A percentile compares a stretch with the other conserved stretches of the same genome.
Evolutionary conservation across 371 early-diverging fungal species (phyloP).

Genomic region (Apophysomyces variabilis): DNA sequence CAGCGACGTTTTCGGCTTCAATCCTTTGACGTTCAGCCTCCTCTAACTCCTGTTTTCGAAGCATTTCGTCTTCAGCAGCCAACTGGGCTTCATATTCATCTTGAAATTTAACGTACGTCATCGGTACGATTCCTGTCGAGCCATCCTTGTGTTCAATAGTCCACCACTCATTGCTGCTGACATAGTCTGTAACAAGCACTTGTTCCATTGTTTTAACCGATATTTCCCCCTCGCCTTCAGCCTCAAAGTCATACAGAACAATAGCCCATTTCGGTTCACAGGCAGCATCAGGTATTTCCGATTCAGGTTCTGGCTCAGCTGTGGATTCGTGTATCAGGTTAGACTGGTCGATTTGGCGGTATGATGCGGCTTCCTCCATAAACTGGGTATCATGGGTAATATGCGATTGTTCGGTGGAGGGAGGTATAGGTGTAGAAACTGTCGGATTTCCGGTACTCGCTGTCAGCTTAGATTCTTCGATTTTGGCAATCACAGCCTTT

Average conservation of each 20-base stretch:
- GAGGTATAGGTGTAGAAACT: conserved; percentile 16
- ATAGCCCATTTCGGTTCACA: conserved; percentile 67
- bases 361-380: background rate
- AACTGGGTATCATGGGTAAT: background rate
- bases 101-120: conserved; percentile 57
- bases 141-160: conserved; percentile 52
- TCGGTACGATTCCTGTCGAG: conserved; percentile 60
- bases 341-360: background rate
- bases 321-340: conserved; percentile 23
- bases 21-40: conserved; percentile 32
- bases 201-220: conserved; percentile 75
- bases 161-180: conserved; percentile 83
- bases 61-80: conserved; percentile 31
- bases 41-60: conserved; percentile 35
- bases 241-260: conserved; percentile 78
- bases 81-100: conserved; percentile 45
- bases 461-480: conserved; percentile 60
- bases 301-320: conserved; percentile 33
- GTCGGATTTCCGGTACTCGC: conserved; percentile 41
- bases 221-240: conserved; percentile 78
- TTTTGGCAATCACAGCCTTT: conserved; percentile 67
- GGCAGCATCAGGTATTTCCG: conserved; percentile 23
- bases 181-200: conserved; percentile 75
- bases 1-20: conserved; percentile 34
- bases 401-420: conserved; percentile 16